These are phyloP conservation scores for Populus deltoides DNA, from an alignment of 345 rosid genomes.

Conservation along the genomic window DNA sequence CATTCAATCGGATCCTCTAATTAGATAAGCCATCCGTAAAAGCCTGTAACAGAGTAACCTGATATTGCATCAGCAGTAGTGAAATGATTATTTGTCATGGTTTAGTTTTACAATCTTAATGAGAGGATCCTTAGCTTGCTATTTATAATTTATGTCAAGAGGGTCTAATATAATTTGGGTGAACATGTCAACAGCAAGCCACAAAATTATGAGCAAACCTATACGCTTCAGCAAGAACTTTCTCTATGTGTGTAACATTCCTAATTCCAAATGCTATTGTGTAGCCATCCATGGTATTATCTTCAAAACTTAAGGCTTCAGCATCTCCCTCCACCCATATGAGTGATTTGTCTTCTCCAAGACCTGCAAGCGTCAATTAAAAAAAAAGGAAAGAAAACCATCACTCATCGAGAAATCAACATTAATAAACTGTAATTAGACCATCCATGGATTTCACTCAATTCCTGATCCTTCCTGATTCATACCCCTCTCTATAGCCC, in stretches of 20 bases:
- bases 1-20: too few species aligned
- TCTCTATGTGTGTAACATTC: slow-evolving; percentile 95
- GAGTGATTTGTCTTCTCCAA: slow-evolving; percentile 59
- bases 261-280: slow-evolving; percentile 97
- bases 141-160: too few species aligned
- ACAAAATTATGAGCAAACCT: slow-evolving; percentile 20
- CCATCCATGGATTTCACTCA: not conserved
- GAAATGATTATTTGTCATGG: too few species aligned
- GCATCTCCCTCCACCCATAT: slow-evolving; percentile 93
- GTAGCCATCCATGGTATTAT: slow-evolving; percentile 87
- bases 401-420: not conserved
- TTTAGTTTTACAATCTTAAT: too few species aligned
- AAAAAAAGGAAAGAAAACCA: not conserved
- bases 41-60: too few species aligned
- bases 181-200: not conserved
- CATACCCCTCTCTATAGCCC: slow-evolving; percentile 81
- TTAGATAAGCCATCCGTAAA: too few species aligned
- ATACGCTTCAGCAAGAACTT: slow-evolving; percentile 83
- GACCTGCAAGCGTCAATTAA: slow-evolving; percentile 8
- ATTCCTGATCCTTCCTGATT: not conserved
- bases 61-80: too few species aligned
- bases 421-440: not conserved
- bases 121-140: too few species aligned
- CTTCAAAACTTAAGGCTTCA: slow-evolving; percentile 71
- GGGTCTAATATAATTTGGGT: too few species aligned